A percentile compares a stretch with the other conserved stretches of the same genome.
Evolutionary conservation across 768 basidiomycete genomes (phyloP).

Genomic region (Trametes villosa): DNA sequence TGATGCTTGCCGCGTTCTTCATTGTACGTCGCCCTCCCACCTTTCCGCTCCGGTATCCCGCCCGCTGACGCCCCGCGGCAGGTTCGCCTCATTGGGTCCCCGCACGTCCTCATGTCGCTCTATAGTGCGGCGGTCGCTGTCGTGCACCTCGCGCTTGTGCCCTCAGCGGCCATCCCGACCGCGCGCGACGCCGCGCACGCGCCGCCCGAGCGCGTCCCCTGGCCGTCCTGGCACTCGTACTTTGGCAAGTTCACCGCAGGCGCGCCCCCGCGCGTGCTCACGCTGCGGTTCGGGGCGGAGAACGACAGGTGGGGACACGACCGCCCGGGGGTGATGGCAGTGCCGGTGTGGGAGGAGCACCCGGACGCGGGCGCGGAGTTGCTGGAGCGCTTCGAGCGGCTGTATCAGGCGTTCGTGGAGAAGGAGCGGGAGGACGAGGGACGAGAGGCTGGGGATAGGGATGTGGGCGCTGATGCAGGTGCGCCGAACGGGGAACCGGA

Average conservation of each 20-base stretch:
- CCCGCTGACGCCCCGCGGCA: constrained; percentile 36
- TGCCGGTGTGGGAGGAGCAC: constrained; percentile 57
- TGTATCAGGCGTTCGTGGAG: constrained; percentile 48
- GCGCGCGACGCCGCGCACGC: constrained; percentile 24
- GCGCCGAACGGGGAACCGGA: no score
- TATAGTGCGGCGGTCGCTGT: constrained; percentile 70
- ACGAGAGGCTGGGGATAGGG: background rate
- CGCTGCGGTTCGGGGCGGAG: constrained; percentile 57
- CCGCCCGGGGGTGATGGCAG: constrained; percentile 51
- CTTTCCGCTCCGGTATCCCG: background rate
- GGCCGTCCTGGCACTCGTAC: constrained; percentile 22
- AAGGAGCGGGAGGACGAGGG: constrained; percentile 22
- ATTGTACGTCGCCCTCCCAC: constrained; percentile 50
- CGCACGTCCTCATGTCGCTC: constrained; percentile 62
- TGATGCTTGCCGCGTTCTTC: constrained; percentile 64
- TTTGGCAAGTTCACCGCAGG: constrained; percentile 19
- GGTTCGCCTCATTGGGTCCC: constrained; percentile 73
- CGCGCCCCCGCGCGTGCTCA: constrained; percentile 3
- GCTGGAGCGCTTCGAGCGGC: constrained; percentile 56
- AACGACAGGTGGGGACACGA: constrained; percentile 61
- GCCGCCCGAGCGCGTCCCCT: constrained; percentile 23
- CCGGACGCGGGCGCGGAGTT: constrained; percentile 50
- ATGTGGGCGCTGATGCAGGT: no score
- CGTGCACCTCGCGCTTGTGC: constrained; percentile 68
- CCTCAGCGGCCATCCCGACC: constrained; percentile 51